Conservation (phyloP, 345 rosid species). For the Hibiscus syriacus region DNA sequence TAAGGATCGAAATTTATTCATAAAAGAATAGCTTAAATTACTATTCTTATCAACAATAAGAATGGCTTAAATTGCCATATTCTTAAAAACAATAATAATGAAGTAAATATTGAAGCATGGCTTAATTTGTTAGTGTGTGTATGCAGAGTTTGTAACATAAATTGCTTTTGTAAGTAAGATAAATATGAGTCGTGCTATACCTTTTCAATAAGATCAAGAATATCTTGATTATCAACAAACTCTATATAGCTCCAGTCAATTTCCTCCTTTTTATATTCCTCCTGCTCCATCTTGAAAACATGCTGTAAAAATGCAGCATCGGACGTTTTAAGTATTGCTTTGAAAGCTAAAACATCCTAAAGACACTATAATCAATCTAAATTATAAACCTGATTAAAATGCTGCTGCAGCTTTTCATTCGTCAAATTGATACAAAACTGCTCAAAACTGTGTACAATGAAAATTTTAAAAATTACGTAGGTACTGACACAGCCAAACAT, state of each 20-base stretch:
- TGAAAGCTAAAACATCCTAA: not conserved
- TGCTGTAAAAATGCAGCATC: slow-evolving; percentile 45
- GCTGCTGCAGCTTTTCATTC: slow-evolving; percentile 97
- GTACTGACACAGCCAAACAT: not conserved
- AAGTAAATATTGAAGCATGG: no score
- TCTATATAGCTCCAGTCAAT: slow-evolving; percentile 99
- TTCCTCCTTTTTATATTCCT: slow-evolving; percentile 90
- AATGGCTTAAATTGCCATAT: no score
- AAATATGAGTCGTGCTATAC: slow-evolving; percentile 22
- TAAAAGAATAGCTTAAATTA: no score
- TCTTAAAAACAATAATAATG: no score
- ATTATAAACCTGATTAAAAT: slow-evolving; percentile 83
- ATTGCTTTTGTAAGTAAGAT: not conserved
- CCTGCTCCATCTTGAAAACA: slow-evolving; percentile 99
- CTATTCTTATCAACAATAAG: no score
- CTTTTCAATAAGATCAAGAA: slow-evolving; percentile 96
- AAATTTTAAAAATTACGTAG: slow-evolving; percentile 12
- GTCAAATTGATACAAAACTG: slow-evolving; percentile 98
- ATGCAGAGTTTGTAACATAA: not conserved
- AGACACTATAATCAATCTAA: slow-evolving; percentile 10
- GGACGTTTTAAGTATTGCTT: slow-evolving; percentile 8
- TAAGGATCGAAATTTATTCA: not conserved
- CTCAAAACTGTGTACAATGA: slow-evolving; percentile 63
- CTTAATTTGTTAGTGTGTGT: no score
- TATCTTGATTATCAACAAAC: slow-evolving; percentile 87